Conservation (phyloP, 1,284 basidiomycete genomes). For the Tilletia walkeri region DNA sequence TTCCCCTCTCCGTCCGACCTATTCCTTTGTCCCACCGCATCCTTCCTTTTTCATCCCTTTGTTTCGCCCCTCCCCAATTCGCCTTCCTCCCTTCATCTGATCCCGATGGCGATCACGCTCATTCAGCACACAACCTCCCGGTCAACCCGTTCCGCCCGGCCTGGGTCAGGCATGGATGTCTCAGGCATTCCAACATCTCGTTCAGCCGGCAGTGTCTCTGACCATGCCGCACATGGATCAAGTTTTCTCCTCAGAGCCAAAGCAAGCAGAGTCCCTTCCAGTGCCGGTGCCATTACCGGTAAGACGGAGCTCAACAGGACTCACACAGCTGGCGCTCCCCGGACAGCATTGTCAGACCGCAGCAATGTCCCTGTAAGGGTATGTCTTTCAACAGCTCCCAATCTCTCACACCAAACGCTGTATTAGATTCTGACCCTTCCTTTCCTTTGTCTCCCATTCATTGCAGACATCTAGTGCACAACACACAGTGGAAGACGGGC, state of each 20-base stretch:
- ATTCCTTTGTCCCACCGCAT: conserved; percentile 2
- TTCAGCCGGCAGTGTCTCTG: conserved; percentile 9
- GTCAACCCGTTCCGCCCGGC: neutral
- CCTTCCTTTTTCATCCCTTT: neutral
- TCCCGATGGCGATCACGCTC: neutral
- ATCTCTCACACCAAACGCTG: neutral
- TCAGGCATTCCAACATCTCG: neutral
- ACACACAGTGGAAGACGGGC: neutral
- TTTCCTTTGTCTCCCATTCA: neutral
- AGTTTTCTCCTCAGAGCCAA: neutral
- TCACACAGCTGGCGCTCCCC: neutral
- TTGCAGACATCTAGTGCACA: neutral
- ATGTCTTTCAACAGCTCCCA: neutral
- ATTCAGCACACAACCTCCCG: neutral
- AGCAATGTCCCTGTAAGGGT: conserved; percentile 14
- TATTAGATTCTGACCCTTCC: neutral
- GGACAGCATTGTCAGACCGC: neutral
- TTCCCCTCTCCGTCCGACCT: neutral
- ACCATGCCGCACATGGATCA: conserved; percentile 9
- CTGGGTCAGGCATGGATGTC: neutral
- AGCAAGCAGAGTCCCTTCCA: conserved; percentile 5
- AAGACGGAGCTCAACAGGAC: neutral
- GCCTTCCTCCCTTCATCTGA: neutral
- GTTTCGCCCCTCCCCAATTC: neutral
- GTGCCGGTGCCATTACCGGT: neutral